Evolutionary conservation across 1,139 yeast genomes (phyloP).

Genomic region (Yamadazyma triangularis): DNA sequence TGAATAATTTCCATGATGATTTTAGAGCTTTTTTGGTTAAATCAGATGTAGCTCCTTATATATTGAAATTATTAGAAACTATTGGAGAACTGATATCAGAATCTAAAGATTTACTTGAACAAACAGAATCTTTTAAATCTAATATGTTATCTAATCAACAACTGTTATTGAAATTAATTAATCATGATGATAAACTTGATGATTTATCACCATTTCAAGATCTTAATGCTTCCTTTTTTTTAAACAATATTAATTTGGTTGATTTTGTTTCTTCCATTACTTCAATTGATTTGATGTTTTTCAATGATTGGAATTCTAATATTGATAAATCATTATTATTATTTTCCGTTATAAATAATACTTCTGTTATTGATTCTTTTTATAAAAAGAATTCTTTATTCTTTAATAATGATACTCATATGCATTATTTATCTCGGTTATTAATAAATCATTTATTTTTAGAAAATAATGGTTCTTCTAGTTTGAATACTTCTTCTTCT

Average conservation of each 20-base stretch:
- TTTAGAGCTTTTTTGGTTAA: slow-evolving; percentile 39
- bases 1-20: slow-evolving; percentile 28
- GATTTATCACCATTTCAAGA: slow-evolving; percentile 27
- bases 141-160: slow-evolving; percentile 34
- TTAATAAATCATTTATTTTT: slow-evolving; percentile 67
- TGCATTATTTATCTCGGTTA: slow-evolving; percentile 74
- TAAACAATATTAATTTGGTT: slow-evolving; percentile 39
- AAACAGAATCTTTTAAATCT: slow-evolving; percentile 21
- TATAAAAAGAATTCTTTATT: slow-evolving; percentile 47
- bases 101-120: slow-evolving; percentile 2
- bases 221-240: slow-evolving; percentile 33
- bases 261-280: slow-evolving; percentile 54
- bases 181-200: slow-evolving; percentile 1
- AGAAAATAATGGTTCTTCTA: slow-evolving; percentile 27
- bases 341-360: slow-evolving; percentile 21
- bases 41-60: slow-evolving; percentile 36
- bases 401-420: slow-evolving; percentile 61
- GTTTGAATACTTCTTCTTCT: slow-evolving; percentile 13
- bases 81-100: slow-evolving; percentile 12
- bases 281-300: slow-evolving; percentile 53
- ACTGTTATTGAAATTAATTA: slow-evolving; percentile 26
- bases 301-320: slow-evolving; percentile 71
- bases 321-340: slow-evolving; percentile 41
- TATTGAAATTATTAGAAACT: slow-evolving; percentile 30
- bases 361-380: slow-evolving; percentile 23